Evolutionary conservation across 108 stramenopile genomes (phyloP), one percentile per base, ranked within the genome.

Genomic region (Chaetoceros tenuissimus): DNA sequence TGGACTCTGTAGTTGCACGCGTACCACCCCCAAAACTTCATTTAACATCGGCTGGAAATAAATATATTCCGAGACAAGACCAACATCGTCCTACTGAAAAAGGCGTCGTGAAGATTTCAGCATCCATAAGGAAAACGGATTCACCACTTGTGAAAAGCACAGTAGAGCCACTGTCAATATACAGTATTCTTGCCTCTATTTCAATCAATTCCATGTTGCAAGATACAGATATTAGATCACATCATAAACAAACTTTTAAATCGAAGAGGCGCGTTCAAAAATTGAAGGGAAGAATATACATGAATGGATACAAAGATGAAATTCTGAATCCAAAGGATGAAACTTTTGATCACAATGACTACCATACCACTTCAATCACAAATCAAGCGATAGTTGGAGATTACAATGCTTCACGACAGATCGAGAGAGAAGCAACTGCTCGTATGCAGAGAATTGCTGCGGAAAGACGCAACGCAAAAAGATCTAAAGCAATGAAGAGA

Each of bases 361-460:
- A 40, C 19, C 31, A 30, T 55, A 27, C 1, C 28, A 34, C 25
- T 26, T 57, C 55, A 43, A 26, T 54, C 18, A 61, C 40, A n/a
- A 21, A 20, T 29, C 59, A 62, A 19, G 57, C 67, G 10, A 48
- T 53, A 2, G 23, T 52, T 8, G 60, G 48, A 43, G 64, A 71
- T 28, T 81, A 62, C 63, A 55, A 75, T 40, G 27, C 54, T 3
- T 25, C 57, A 1, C 40, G 51, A 48, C 45, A 30, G 48, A 68
- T 77, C 7, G 80, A 77, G 58, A 62, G 58, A 30, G 67, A 64
- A 23, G 73, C 63, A 0, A 81, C 70, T 1, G 62, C 64, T n/a
- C 64, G 80, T 46, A 73, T 62, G 58, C 80, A 81, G 50, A 46
- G 68, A 19, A 59, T 81, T 3, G 69, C 72, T 27, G 64, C 68